A percentile compares a stretch with the other conserved stretches of the same genome.
Conservation (phyloP, 1,284 basidiomycete species). For the Cystobasidiaceae sp. region DNA sequence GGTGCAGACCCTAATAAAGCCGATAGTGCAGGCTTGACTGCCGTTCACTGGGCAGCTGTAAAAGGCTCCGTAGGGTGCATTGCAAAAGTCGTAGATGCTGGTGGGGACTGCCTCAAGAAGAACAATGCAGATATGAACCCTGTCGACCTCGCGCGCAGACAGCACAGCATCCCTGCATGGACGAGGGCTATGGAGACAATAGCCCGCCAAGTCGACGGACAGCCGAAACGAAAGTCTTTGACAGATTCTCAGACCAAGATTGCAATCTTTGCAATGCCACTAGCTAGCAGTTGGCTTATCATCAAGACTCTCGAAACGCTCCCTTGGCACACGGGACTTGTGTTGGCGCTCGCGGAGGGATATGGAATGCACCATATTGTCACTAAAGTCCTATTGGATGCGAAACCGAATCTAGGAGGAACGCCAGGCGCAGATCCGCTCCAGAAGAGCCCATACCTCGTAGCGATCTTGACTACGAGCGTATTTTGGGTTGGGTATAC, state of each 20-base stretch:
- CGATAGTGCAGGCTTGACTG: slow-evolving; percentile 79
- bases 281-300: slow-evolving; percentile 70
- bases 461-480: slow-evolving; percentile 78
- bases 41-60: slow-evolving; percentile 98
- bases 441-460: slow-evolving; percentile 68
- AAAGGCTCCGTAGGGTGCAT: slow-evolving; percentile 84
- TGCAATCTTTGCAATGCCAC: slow-evolving; percentile 74
- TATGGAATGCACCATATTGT: slow-evolving; percentile 90
- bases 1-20: slow-evolving; percentile 70
- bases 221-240: slow-evolving; percentile 32
- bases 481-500: slow-evolving; percentile 80
- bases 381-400: slow-evolving; percentile 69
- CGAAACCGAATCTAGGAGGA: slow-evolving; percentile 49
- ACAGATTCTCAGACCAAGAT: slow-evolving; percentile 62
- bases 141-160: slow-evolving; percentile 87
- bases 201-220: slow-evolving; percentile 44
- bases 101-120: slow-evolving; percentile 72
- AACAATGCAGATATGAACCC: slow-evolving; percentile 83
- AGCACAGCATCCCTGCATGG: slow-evolving; percentile 84
- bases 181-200: slow-evolving; percentile 81
- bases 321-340: slow-evolving; percentile 82
- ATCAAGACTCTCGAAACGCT: slow-evolving; percentile 71
- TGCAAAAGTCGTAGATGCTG: slow-evolving; percentile 73
- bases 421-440: slow-evolving; percentile 43
- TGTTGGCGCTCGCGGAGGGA: slow-evolving; percentile 76